These are phyloP conservation scores for Blastobotrys muscicola DNA, from an alignment of 805 yeast species.

Conservation along the genomic window DNA sequence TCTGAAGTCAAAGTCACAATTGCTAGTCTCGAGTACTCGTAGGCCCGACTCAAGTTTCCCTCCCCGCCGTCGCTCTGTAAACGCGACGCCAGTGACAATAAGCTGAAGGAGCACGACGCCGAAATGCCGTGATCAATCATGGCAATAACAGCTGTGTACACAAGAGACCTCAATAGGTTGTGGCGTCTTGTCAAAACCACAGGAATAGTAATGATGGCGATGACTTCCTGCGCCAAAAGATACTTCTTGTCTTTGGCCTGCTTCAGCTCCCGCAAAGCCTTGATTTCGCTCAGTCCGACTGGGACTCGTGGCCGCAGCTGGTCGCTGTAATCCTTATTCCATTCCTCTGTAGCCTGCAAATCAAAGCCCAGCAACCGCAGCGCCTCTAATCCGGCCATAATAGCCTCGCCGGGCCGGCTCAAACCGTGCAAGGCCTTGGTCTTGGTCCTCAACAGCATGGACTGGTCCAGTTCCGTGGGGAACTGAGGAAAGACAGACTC, in stretches of 20 bases:
- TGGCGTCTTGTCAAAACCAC: conserved; percentile 24
- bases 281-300: conserved; percentile 31
- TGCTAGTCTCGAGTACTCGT: conserved; percentile 35
- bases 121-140: conserved; percentile 35
- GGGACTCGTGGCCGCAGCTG: conserved; percentile 29
- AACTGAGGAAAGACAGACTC: conserved; percentile 26
- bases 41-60: conserved; percentile 30
- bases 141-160: conserved; percentile 28
- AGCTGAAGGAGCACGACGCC: conserved; percentile 32
- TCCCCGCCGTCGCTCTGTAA: conserved; percentile 25
- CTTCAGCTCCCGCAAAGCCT: conserved; percentile 21
- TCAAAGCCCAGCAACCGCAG: conserved; percentile 31
- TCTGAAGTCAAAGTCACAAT: conserved; percentile 29
- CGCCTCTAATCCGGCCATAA: conserved; percentile 29
- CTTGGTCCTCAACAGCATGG: conserved; percentile 26
- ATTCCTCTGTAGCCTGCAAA: conserved; percentile 23
- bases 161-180: conserved; percentile 26
- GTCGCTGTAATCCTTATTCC: conserved; percentile 19
- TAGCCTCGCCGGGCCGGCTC: conserved; percentile 27
- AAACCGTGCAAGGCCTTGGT: conserved; percentile 31
- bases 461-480: conserved; percentile 27
- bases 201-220: conserved; percentile 32
- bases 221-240: conserved; percentile 32
- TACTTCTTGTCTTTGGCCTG: conserved; percentile 24
- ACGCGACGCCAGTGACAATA: conserved; percentile 31